Evolutionary conservation across 164 flowering plant species (phyloP), one percentile per base, ranked within the genome.

Genomic region (Nymphaea thermarum): DNA sequence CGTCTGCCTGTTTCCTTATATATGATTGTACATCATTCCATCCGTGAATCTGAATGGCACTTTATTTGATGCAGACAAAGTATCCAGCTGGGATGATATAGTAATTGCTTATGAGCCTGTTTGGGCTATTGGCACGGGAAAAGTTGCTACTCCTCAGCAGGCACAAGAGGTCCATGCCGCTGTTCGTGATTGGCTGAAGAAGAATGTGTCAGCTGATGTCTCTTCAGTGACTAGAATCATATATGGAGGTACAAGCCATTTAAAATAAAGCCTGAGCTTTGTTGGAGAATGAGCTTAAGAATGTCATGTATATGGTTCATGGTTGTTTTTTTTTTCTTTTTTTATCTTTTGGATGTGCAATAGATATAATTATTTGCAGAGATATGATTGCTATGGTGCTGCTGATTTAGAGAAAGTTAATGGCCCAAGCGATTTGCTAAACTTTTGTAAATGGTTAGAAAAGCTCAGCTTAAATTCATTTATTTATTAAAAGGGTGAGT

Each of bases 81-180:
- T 90, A 5, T 87, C 97, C 64, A 85, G 95, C 71, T 94, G 96
- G 99, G 97, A 94, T 70, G 79, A 87, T 74, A 71, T 91, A 63
- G 97, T 94, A 51, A 72, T 94, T 78, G 99, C 97, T 8, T 94
- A 94, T 82, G 97, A 94, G 75, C 97, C 97, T 68, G 96, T 90
- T 25, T 94, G 97, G 97, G 97, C 99, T 65, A 94, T 94, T 72
- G 99, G 96, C 69, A 94, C 99, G 62, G 97, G 96, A 71, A 91
- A 91, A 78, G 97, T 94, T 68, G 96, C 99, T 66, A 63, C 88
- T 61, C 96, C 97, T 2, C 76, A 77, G 77, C 99, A 91, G 76
- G 99, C 99, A 61, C 97, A 94, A 78, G 97, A 91, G 79, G 99
- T 94, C 65, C 99, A 94, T 79, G 89, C 75, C 66, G 96, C 97